A percentile compares a stretch with the other conserved stretches of the same genome.
Conservation (phyloP, 176 grass and related monocot species). For the Areca catechu region DNA sequence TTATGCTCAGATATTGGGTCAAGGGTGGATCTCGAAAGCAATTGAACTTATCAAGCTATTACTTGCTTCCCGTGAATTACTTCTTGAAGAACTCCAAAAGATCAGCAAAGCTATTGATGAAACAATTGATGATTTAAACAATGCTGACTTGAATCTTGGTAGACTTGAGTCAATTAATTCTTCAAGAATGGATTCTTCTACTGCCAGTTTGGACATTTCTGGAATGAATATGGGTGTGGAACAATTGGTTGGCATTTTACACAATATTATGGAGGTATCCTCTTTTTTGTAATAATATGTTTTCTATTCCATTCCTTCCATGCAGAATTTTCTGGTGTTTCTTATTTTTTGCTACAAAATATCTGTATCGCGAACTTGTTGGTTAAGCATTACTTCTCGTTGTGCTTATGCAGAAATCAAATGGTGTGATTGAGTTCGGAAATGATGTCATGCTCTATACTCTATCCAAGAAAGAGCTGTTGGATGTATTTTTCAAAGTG, state of each 20-base stretch:
- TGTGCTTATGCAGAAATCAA: slow-evolving; percentile 54
- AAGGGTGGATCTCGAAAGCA: slow-evolving; percentile 37
- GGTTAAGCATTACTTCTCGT: slow-evolving; percentile 16
- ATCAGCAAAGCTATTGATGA: slow-evolving; percentile 59
- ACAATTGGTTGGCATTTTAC: slow-evolving; percentile 42
- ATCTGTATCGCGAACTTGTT: neutral
- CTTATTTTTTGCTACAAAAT: slow-evolving; percentile 5
- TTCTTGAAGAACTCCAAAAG: slow-evolving; percentile 63
- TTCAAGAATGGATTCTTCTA: slow-evolving; percentile 36
- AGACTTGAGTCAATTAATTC: slow-evolving; percentile 51
- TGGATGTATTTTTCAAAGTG: slow-evolving; percentile 60
- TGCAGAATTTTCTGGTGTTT: neutral
- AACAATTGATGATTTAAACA: slow-evolving; percentile 48
- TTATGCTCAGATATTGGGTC: slow-evolving; percentile 30
- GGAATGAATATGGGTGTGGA: slow-evolving; percentile 34
- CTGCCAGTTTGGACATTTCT: slow-evolving; percentile 22
- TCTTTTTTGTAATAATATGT: neutral
- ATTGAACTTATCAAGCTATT: slow-evolving; percentile 55
- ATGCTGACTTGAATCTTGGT: slow-evolving; percentile 51
- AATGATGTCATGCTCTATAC: slow-evolving; percentile 54
- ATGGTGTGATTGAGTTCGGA: slow-evolving; percentile 33
- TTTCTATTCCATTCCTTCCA: neutral
- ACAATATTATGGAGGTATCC: slow-evolving; percentile 68
- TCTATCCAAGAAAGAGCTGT: slow-evolving; percentile 64
- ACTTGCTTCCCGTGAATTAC: slow-evolving; percentile 56